Percentiles rank a stretch among this genome's conserved stretches.
phyloP scores from a whole-genome alignment of 2,329 filamentous ascomycete species.

The Esteya vermicola region DNA sequence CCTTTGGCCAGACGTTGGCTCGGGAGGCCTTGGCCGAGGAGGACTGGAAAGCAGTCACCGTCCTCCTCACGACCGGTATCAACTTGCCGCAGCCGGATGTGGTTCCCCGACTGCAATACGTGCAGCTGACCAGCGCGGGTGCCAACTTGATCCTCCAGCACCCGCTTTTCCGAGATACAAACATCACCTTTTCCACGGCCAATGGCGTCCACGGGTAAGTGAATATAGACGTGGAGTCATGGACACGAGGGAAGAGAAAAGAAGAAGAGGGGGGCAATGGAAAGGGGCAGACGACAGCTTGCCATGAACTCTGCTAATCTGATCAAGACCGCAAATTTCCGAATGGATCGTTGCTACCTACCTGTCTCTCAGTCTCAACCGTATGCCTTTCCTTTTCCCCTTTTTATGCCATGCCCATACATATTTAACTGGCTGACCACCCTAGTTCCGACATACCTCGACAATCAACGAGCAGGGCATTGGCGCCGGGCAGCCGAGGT shows the following conservation, averaged over 20 bases:
- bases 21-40: conserved; percentile 11
- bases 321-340: conserved; percentile 35
- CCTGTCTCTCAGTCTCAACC: conserved; percentile 30
- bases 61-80: conserved; percentile 16
- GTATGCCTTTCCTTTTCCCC: conserved; percentile 15
- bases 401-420: neutral
- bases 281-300: no score
- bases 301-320: neutral
- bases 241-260: no score
- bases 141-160: conserved; percentile 32
- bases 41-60: conserved; percentile 33
- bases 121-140: conserved; percentile 41
- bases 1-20: conserved; percentile 16
- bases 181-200: conserved; percentile 36
- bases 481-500: conserved; percentile 24
- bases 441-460: conserved; percentile 29
- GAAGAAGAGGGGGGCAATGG: no score
- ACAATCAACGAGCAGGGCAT: conserved; percentile 25
- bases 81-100: conserved; percentile 25
- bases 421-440: neutral
- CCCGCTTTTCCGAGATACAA: conserved; percentile 33
- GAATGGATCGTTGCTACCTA: conserved; percentile 42
- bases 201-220: conserved; percentile 44
- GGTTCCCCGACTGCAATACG: conserved; percentile 33
- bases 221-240: no score